These are phyloP conservation scores for Xylaria scruposa DNA, from an alignment of 495 filamentous ascomycete species.

Conservation along the genomic window DNA sequence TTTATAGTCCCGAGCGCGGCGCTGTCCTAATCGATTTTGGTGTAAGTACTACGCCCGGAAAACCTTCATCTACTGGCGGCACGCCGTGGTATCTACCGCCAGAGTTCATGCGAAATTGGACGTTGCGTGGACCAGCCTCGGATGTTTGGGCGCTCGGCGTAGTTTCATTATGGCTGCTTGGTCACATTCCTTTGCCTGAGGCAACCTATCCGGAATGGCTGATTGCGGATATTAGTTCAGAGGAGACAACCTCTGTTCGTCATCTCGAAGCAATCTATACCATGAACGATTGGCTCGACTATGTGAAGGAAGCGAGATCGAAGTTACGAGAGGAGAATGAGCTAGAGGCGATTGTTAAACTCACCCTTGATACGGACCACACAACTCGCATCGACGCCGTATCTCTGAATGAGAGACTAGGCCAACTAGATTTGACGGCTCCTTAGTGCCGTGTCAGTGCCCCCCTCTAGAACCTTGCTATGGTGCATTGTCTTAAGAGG, in stretches of 20 bases:
- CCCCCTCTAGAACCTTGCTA: too few species aligned
- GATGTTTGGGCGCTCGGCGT: slow-evolving; percentile 18
- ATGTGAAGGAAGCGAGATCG: neutral
- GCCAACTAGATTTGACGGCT: neutral
- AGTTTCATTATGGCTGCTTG: neutral
- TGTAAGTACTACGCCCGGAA: neutral
- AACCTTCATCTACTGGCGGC: neutral
- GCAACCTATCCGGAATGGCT: neutral
- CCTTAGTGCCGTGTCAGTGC: neutral
- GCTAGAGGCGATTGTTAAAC: neutral
- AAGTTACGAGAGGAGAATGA: neutral
- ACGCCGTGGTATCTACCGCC: slow-evolving; percentile 18
- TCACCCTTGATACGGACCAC: neutral
- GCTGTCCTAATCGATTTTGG: slow-evolving; percentile 18
- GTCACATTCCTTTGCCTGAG: neutral
- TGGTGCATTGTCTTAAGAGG: too few species aligned
- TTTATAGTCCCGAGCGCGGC: neutral
- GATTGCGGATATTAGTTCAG: neutral
- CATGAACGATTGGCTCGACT: neutral
- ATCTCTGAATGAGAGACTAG: neutral
- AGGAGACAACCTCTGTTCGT: too few species aligned
- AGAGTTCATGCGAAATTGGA: neutral
- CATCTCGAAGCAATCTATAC: neutral
- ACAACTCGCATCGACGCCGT: neutral
- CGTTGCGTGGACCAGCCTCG: neutral